phyloP scores from a whole-genome alignment of 2,329 filamentous ascomycete species.

The Aureobasidium musti region DNA sequence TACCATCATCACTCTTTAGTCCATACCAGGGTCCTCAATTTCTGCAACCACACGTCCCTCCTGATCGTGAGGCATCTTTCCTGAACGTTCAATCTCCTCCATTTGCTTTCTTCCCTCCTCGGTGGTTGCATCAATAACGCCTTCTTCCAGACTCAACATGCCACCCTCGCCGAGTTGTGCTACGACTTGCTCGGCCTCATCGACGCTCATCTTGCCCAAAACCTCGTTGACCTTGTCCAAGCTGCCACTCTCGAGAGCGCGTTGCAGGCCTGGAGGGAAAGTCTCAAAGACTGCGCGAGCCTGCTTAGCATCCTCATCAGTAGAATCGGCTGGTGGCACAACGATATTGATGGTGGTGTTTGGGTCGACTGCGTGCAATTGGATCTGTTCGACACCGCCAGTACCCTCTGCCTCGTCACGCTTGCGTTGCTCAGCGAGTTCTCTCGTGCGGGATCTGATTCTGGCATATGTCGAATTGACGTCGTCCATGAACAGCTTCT shows the following conservation, averaged over 20 bases:
- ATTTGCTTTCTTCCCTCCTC: constrained; percentile 43
- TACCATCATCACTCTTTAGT: constrained; percentile 30
- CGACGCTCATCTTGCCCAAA: constrained; percentile 82
- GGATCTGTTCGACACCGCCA: constrained; percentile 88
- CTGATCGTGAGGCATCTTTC: constrained; percentile 75
- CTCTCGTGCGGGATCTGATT: constrained; percentile 74
- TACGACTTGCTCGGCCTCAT: constrained; percentile 83
- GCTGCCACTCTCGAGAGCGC: constrained; percentile 82
- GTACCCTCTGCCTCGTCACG: constrained; percentile 51
- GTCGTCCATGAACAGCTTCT: constrained; percentile 88
- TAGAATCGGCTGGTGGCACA: constrained; percentile 72
- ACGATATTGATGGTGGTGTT: constrained; percentile 85
- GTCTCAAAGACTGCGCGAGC: constrained; percentile 76
- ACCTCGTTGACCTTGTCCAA: constrained; percentile 88
- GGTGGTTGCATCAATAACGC: constrained; percentile 83
- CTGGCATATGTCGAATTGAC: constrained; percentile 83
- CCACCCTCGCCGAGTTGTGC: constrained; percentile 78
- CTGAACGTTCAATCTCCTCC: constrained; percentile 63
- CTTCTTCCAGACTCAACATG: constrained; percentile 86
- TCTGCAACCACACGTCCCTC: constrained; percentile 46
- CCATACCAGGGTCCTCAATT: constrained; percentile 51
- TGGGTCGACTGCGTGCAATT: constrained; percentile 95
- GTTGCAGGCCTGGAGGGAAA: constrained; percentile 78
- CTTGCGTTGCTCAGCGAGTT: constrained; percentile 65
- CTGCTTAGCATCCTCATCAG: constrained; percentile 59